Evolutionary conservation across 2,329 filamentous ascomycete genomes (phyloP).

Genomic region (Helminthosporium solani): DNA sequence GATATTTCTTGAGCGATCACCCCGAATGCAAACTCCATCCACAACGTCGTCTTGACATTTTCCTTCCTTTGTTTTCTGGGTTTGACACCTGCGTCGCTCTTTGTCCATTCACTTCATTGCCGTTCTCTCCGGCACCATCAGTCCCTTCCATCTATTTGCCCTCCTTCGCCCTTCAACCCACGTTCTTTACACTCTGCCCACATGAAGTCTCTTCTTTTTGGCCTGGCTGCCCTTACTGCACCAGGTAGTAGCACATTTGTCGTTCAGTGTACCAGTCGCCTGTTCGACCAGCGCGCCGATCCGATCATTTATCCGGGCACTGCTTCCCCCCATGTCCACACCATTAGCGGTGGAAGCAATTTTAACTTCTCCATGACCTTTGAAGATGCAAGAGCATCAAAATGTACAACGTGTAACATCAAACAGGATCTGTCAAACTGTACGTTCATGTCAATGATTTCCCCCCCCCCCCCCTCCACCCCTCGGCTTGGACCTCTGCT

Average conservation of each 20-base stretch:
- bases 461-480: too few species aligned
- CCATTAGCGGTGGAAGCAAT: slow-evolving; percentile 67
- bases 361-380: slow-evolving; percentile 65
- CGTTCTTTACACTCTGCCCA: slow-evolving; percentile 2
- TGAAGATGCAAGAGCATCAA: slow-evolving; percentile 57
- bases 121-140: slow-evolving; percentile 6
- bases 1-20: slow-evolving; percentile 1
- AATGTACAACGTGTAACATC: slow-evolving; percentile 68
- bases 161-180: not conserved
- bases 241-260: slow-evolving; percentile 63
- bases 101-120: slow-evolving; percentile 7
- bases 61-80: slow-evolving; percentile 8
- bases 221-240: slow-evolving; percentile 22
- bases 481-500: too few species aligned
- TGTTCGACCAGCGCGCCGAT: slow-evolving; percentile 62
- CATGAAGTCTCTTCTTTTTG: slow-evolving; percentile 17
- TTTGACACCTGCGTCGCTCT: slow-evolving; percentile 18
- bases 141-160: slow-evolving; percentile 2
- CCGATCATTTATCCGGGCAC: slow-evolving; percentile 65
- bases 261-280: slow-evolving; percentile 63
- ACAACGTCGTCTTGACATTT: slow-evolving; percentile 1
- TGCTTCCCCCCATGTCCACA: slow-evolving; percentile 64
- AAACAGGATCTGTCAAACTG: slow-evolving; percentile 34
- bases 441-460: not conserved
- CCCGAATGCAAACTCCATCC: not conserved